Evolutionary conservation across 208 protist genomes (phyloP).

Genomic region (Phytomonas sp.): DNA sequence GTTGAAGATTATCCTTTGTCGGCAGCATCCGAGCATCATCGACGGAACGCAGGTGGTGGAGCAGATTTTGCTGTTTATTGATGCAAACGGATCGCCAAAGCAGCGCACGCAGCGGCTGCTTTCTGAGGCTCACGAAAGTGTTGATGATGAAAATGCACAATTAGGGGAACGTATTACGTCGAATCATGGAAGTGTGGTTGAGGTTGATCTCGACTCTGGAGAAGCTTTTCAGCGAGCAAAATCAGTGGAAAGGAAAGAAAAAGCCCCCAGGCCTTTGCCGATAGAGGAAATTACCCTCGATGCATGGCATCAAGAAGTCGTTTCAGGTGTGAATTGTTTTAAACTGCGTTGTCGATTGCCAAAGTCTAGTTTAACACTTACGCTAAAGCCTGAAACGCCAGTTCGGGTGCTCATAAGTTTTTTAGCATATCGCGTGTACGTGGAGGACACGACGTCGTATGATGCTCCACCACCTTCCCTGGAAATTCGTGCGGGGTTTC

Average conservation of each 20-base stretch:
- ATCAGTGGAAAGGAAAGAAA: slow-evolving; percentile 2
- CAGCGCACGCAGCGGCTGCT: slow-evolving; percentile 12
- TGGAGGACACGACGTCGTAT: slow-evolving; percentile 28
- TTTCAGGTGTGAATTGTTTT: slow-evolving; percentile 15
- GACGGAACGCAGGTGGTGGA: slow-evolving; percentile 37
- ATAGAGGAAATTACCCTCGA: slow-evolving; percentile 19
- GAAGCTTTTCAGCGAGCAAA: not conserved
- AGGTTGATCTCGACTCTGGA: slow-evolving; percentile 15
- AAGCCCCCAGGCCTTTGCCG: slow-evolving; percentile 2
- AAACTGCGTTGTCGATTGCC: slow-evolving; percentile 57
- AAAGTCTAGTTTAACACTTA: slow-evolving; percentile 30
- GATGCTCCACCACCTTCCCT: slow-evolving; percentile 21
- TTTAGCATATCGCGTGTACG: slow-evolving; percentile 48
- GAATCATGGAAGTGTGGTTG: slow-evolving; percentile 11
- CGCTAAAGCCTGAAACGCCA: slow-evolving; percentile 46
- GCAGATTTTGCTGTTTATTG: slow-evolving; percentile 33
- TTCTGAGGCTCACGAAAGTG: not conserved
- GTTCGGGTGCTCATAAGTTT: slow-evolving; percentile 40
- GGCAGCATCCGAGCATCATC: slow-evolving; percentile 15
- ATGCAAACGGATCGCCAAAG: slow-evolving; percentile 22
- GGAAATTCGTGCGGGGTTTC: slow-evolving; percentile 34
- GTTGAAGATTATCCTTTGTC: slow-evolving; percentile 22
- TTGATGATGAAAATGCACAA: slow-evolving; percentile 2
- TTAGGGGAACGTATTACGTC: not conserved
- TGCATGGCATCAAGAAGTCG: slow-evolving; percentile 14